Evolutionary conservation across 148 eudicot species (phyloP).

Genomic region (Cornus florida): DNA sequence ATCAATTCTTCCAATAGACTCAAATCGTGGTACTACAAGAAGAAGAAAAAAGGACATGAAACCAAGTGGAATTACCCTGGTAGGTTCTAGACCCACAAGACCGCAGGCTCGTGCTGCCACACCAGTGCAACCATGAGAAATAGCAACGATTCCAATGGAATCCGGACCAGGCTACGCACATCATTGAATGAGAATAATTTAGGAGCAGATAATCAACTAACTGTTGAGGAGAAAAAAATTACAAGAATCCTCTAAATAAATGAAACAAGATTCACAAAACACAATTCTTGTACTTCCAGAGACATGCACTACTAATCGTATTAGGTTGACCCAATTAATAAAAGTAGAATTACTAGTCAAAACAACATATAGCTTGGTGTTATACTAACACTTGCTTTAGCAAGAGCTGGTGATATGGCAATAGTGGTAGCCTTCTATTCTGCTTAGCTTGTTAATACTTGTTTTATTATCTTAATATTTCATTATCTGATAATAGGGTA

Average conservation of each 20-base stretch:
- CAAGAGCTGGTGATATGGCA: too few relatives aligned
- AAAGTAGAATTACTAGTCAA: too few relatives aligned
- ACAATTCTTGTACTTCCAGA: background rate
- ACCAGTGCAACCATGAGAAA: constrained; percentile 99
- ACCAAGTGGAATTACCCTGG: constrained; percentile 59
- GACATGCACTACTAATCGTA: background rate
- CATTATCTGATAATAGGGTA: background rate
- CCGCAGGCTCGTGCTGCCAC: constrained; percentile 99
- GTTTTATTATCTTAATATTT: too few relatives aligned
- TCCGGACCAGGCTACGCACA: constrained; percentile 99
- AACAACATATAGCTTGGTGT: too few relatives aligned
- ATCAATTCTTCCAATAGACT: background rate
- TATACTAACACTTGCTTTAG: too few relatives aligned
- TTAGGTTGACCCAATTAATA: background rate
- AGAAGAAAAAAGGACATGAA: background rate
- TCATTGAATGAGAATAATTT: background rate
- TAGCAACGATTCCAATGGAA: constrained; percentile 99
- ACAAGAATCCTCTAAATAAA: background rate
- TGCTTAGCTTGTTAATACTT: too few relatives aligned
- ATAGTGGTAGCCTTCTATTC: too few relatives aligned
- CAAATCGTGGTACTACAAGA: background rate
- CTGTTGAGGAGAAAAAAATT: background rate
- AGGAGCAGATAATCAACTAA: background rate
- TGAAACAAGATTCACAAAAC: background rate
- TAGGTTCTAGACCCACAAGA: constrained; percentile 97